phyloP scores from a whole-genome alignment of 176 grass and related monocot species.

The Rhynchospora tenuis region DNA sequence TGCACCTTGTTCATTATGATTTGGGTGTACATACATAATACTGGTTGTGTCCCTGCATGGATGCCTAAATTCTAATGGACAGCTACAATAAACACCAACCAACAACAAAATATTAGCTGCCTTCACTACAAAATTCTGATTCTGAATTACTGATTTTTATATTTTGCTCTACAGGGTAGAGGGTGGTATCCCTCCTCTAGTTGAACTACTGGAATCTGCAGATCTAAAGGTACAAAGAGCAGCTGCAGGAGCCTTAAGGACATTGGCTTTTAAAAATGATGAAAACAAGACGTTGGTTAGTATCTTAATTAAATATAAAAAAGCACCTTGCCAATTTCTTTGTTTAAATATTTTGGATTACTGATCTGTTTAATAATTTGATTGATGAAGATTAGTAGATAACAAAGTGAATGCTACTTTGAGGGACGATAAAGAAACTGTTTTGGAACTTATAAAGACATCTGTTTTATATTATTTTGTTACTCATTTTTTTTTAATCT shows the following conservation, averaged over 20 bases:
- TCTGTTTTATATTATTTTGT: neutral
- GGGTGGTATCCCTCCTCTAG: slow-evolving; percentile 95
- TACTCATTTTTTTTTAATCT: slow-evolving; percentile 3
- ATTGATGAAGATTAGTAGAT: neutral
- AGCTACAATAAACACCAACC: neutral
- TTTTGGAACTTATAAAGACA: neutral
- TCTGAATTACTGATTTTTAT: slow-evolving; percentile 25
- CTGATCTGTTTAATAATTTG: neutral
- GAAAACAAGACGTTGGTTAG: slow-evolving; percentile 88
- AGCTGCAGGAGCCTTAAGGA: slow-evolving; percentile 87
- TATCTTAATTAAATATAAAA: slow-evolving; percentile 10
- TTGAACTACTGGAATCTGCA: slow-evolving; percentile 82
- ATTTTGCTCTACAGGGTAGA: slow-evolving; percentile 63
- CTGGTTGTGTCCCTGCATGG: neutral
- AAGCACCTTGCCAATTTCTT: neutral
- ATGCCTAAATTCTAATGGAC: neutral
- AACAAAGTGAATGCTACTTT: neutral
- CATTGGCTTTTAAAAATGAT: slow-evolving; percentile 99
- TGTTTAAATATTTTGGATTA: neutral
- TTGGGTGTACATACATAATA: neutral
- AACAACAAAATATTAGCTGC: neutral
- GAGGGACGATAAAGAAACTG: neutral
- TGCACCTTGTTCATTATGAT: neutral
- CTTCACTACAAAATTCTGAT: neutral
- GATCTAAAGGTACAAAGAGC: slow-evolving; percentile 99